A percentile compares a stretch with the other conserved stretches of the same genome.
phyloP scores from a whole-genome alignment of 805 yeast genomes.

The Pichia californica region DNA sequence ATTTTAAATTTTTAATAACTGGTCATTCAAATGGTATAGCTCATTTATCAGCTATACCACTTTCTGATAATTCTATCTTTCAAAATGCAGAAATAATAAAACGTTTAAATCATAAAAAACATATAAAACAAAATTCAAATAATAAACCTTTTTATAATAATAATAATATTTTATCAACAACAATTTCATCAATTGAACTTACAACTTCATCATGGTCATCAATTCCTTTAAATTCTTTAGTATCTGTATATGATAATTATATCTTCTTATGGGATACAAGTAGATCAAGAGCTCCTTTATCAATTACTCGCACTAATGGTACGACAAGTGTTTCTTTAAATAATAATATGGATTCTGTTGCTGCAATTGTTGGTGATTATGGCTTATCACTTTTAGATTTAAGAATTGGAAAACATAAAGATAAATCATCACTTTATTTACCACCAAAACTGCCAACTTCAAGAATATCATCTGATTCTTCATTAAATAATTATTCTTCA shows the following conservation, averaged over 20 bases:
- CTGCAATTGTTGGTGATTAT: slow-evolving; percentile 61
- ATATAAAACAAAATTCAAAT: slow-evolving; percentile 30
- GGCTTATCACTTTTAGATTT: slow-evolving; percentile 74
- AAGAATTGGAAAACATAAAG: slow-evolving; percentile 36
- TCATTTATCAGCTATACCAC: slow-evolving; percentile 65
- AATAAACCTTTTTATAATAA: slow-evolving; percentile 1
- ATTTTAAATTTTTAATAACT: slow-evolving; percentile 43
- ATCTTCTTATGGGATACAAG: slow-evolving; percentile 72
- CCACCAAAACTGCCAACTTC: background rate
- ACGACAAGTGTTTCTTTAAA: slow-evolving; percentile 45
- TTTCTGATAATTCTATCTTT: slow-evolving; percentile 27
- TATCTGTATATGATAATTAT: slow-evolving; percentile 61
- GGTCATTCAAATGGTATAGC: slow-evolving; percentile 76
- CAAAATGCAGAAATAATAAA: slow-evolving; percentile 66
- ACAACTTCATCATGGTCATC: slow-evolving; percentile 37
- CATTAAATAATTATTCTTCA: background rate
- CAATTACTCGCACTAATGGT: slow-evolving; percentile 47
- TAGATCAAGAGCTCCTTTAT: slow-evolving; percentile 51
- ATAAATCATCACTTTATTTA: slow-evolving; percentile 12
- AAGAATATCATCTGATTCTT: background rate
- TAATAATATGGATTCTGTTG: slow-evolving; percentile 39
- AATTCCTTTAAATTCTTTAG: slow-evolving; percentile 40
- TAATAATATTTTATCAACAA: slow-evolving; percentile 16
- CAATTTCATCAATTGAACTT: slow-evolving; percentile 31
- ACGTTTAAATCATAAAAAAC: slow-evolving; percentile 73